Percentiles rank a stretch among this genome's conserved stretches.
These are phyloP conservation scores for Glonium stellatum DNA, from an alignment of 495 filamentous ascomycete genomes.

Conservation along the genomic window DNA sequence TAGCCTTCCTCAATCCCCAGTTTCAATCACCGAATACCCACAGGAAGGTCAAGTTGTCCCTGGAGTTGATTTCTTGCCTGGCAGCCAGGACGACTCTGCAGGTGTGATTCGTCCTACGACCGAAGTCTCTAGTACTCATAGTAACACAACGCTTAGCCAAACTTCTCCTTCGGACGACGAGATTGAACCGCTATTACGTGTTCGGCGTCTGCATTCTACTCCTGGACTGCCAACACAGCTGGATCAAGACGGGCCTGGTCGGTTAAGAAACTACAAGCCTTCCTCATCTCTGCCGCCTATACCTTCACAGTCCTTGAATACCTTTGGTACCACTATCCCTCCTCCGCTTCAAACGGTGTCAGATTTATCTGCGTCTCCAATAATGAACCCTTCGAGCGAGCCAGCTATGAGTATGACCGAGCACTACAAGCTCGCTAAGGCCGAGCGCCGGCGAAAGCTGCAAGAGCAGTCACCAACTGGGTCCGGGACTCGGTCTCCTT, in stretches of 20 bases:
- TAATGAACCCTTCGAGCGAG: background rate
- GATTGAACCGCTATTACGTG: background rate
- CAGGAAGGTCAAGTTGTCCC: slow-evolving; percentile 1
- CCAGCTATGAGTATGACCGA: background rate
- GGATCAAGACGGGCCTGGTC: background rate
- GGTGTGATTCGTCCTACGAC: background rate
- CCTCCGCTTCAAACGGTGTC: background rate
- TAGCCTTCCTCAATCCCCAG: background rate
- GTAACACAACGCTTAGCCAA: background rate
- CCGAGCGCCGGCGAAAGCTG: background rate
- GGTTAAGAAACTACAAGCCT: background rate
- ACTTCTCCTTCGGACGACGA: background rate
- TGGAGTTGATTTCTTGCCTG: background rate
- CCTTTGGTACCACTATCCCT: background rate
- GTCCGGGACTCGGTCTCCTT: slow-evolving; percentile 2
- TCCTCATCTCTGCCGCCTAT: background rate
- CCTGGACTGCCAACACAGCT: background rate
- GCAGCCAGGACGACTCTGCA: slow-evolving; percentile 2
- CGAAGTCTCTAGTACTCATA: background rate
- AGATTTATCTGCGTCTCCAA: background rate
- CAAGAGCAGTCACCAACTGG: background rate
- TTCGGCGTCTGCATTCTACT: no score
- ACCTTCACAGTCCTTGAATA: background rate
- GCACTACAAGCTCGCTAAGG: background rate
- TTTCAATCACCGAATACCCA: background rate